Evolutionary conservation across 345 rosid genomes (phyloP), one percentile per base, ranked within the genome.

Genomic region (Hypericum androsaemum): DNA sequence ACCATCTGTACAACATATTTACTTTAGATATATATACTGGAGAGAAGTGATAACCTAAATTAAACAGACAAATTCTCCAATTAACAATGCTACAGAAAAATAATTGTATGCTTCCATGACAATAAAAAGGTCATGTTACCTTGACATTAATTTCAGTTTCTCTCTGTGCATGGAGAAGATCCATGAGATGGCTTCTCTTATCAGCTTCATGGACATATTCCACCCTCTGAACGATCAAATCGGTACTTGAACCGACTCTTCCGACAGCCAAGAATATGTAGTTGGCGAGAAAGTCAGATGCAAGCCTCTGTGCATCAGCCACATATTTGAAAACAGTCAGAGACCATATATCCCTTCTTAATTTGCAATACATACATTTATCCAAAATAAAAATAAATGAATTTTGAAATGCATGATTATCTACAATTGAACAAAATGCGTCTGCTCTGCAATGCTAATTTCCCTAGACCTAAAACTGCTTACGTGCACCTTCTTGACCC

Each of bases 141-240:
- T 85, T 92, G 58, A 79, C 78, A 37, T 83, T 82, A 65, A 62
- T 62, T 61, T 75, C 97, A 75, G 70, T 81, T 54, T 67, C 88
- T 74, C 83, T 81, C 62, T 92, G 98, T 12, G 98, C 98, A 50
- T 88, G 95, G 68, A 92, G 95, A 54, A 92, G 97, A 70, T 92
- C 98, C 98, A 92, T 92, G 43, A 92, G 97, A 56, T 88, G 90
- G 68, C 98, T 92, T 79, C 98, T 88, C 74, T 92, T 92, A 77
- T 92, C 98, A 37, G 95, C 66, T 39, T 92, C 97, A 1, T 77
- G 88, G 51, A 92, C 98, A 73, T 79, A 81, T 65, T 88, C 98
- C 62, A 92, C 96, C 69, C 98, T 83, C 69, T 92, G 98, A 58
- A 74, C 84, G 67, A 92, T 92, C 77, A 92, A 73, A 77, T 92